Evolutionary conservation across 768 basidiomycete genomes (phyloP).

Genomic region (Leccinum variicolor): DNA sequence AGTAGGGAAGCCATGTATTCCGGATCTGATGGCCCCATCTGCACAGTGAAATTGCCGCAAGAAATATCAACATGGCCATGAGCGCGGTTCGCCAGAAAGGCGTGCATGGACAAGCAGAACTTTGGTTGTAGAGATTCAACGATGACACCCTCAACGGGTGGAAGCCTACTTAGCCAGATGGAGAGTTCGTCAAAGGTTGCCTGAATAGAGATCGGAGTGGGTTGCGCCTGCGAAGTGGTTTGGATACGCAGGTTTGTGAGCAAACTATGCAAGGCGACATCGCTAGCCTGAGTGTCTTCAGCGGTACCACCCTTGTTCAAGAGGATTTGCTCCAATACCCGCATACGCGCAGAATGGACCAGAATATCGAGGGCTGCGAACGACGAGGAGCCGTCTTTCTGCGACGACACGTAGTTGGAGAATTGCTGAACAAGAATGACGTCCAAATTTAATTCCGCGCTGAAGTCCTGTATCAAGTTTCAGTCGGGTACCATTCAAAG

Average conservation of each 20-base stretch:
- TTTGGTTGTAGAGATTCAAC: slow-evolving; percentile 13
- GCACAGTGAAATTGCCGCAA: slow-evolving; percentile 18
- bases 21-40: slow-evolving; percentile 30
- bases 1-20: slow-evolving; percentile 23
- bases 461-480: slow-evolving; percentile 29
- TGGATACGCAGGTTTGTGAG: slow-evolving; percentile 18
- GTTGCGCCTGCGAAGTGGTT: slow-evolving; percentile 1
- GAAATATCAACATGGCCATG: slow-evolving; percentile 16
- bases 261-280: slow-evolving; percentile 17
- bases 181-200: slow-evolving; percentile 16
- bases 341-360: slow-evolving; percentile 39
- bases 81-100: slow-evolving; percentile 15
- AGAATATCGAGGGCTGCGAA: slow-evolving; percentile 39
- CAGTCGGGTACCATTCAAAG: background rate
- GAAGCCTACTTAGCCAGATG: slow-evolving; percentile 9
- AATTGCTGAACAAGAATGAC: slow-evolving; percentile 41
- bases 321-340: slow-evolving; percentile 45
- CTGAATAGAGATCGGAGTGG: background rate
- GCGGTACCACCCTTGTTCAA: slow-evolving; percentile 3
- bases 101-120: slow-evolving; percentile 17
- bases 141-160: background rate
- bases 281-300: slow-evolving; percentile 9
- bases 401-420: slow-evolving; percentile 27
- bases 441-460: slow-evolving; percentile 39
- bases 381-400: slow-evolving; percentile 10